Base-by-base conservation (phyloP, 176 grass and related monocot genomes). In the Panicum miliaceum region DNA sequence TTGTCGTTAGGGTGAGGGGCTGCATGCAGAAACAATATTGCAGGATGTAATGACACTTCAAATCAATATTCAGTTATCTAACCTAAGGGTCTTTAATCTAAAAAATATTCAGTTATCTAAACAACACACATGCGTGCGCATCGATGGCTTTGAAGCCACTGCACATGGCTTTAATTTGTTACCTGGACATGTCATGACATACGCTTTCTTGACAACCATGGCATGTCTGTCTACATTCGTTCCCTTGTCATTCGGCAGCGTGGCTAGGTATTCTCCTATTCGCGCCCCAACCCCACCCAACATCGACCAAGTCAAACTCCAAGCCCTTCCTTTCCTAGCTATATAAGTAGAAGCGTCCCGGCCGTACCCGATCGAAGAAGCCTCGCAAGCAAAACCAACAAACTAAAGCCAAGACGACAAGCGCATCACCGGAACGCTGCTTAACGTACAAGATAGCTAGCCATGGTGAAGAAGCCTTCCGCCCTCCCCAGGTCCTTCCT, bases 401-500 rank as follows among this genome's bases (percentile, higher is more conserved):
- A n/a, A n/a, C n/a, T n/a, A n/a, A 20, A 38, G n/a, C 51, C 40
- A 68, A 65, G 15, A 7, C 23, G 3, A 37, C 34, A 76, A 38
- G 0, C 29, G 10, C 32, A 27, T n/a, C n/a, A n/a, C 27, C 10
- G 32, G 16, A 80, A 20, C 65, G 29, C 54, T 42, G 29, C 29
- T 32, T 25, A 38, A 32, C 46, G 16, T 23, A 42, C 6, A 57
- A 54, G n/a, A n/a, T n/a, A n/a, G 29, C 5, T 43, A 74, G 64
- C 72, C 52, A 88, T 88, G 86, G 75, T 78, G 81, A 72, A 83
- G 75, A 88, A 84, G 75, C 86, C 74, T 14, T 34, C 5, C 12
- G 23, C 84, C 34, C 81, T 93, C 68, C 75, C 77, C 23, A 94
- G 82, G 85, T 50, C 84, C 4, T 66, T 94, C 11, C 73, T 86